A percentile compares a stretch with the other conserved stretches of the same genome.
Evolutionary conservation across 129 eudicot genomes (phyloP).

Genomic region (sunflower (Helianthus annuus)): DNA sequence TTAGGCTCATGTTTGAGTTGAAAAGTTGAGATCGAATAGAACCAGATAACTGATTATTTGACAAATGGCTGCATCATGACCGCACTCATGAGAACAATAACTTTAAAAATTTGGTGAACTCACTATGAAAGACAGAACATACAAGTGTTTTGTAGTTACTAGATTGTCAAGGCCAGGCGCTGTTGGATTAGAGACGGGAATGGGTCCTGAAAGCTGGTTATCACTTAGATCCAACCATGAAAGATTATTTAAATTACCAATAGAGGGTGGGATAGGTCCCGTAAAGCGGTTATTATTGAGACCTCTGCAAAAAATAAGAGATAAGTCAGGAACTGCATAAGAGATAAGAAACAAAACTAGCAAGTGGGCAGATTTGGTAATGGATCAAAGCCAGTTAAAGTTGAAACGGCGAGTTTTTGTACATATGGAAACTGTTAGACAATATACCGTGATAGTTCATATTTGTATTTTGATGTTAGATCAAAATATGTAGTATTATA

Average conservation of each 20-base stretch:
- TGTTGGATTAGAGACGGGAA: conserved; percentile 64
- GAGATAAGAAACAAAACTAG: too few relatives aligned
- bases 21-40: conserved; percentile 55
- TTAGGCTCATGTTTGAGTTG: conserved; percentile 59
- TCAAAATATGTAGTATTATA: too few relatives aligned
- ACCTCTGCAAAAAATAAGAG: too few relatives aligned
- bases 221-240: conserved; percentile 86
- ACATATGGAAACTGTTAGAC: too few relatives aligned
- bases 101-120: background rate
- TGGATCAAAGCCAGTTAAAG: too few relatives aligned
- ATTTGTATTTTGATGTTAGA: too few relatives aligned
- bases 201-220: conserved; percentile 65
- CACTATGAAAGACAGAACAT: conserved; percentile 28
- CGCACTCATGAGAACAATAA: background rate
- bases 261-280: conserved; percentile 73
- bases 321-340: too few relatives aligned
- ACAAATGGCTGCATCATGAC: conserved; percentile 64
- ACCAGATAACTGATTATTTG: conserved; percentile 71
- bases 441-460: too few relatives aligned
- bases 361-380: too few relatives aligned
- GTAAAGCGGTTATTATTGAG: conserved; percentile 34
- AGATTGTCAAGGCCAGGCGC: conserved; percentile 70
- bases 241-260: conserved; percentile 59
- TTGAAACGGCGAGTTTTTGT: too few relatives aligned
- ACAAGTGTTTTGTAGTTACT: conserved; percentile 73